Evolutionary conservation across 768 basidiomycete genomes (phyloP).

Genomic region (Auriscalpium microsporum): DNA sequence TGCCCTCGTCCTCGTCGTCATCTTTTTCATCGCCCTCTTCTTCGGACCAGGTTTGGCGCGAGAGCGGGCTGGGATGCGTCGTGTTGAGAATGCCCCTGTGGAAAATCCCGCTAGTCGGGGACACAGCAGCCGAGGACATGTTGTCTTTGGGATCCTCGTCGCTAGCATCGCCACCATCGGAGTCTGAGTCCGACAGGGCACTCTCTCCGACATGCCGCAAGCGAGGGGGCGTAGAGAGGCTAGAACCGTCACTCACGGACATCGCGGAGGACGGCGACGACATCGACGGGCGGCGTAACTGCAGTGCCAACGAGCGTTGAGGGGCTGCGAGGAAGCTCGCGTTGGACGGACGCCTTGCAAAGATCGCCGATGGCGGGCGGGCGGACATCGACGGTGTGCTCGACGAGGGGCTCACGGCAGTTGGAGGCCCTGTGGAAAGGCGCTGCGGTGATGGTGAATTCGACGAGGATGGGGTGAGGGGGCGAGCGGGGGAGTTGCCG

Average conservation of each 20-base stretch:
- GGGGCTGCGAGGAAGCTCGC: slow-evolving; percentile 11
- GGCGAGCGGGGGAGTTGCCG: slow-evolving; percentile 2
- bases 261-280: slow-evolving; percentile 26
- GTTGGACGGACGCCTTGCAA: slow-evolving; percentile 14
- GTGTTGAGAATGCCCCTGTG: slow-evolving; percentile 19
- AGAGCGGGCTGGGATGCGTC: slow-evolving; percentile 59
- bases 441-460: slow-evolving; percentile 13
- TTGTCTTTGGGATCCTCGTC: slow-evolving; percentile 4
- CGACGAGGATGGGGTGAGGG: slow-evolving; percentile 2
- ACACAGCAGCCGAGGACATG: slow-evolving; percentile 16
- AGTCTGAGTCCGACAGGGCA: slow-evolving; percentile 71
- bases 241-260: slow-evolving; percentile 23
- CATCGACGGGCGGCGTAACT: slow-evolving; percentile 37
- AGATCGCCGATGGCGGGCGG: slow-evolving; percentile 1
- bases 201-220: slow-evolving; percentile 67
- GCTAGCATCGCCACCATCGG: slow-evolving; percentile 27
- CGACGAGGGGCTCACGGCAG: slow-evolving; percentile 4
- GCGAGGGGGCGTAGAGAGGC: slow-evolving; percentile 22
- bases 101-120: slow-evolving; percentile 26
- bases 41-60: slow-evolving; percentile 47
- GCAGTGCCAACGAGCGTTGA: slow-evolving; percentile 19
- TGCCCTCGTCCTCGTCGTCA: slow-evolving; percentile 40
- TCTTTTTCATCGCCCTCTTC: slow-evolving; percentile 39
- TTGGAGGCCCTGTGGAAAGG: slow-evolving; percentile 3
- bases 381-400: slow-evolving; percentile 10